phyloP scores from a whole-genome alignment of 1,284 basidiomycete genomes.

The Rhodofomes roseus region DNA sequence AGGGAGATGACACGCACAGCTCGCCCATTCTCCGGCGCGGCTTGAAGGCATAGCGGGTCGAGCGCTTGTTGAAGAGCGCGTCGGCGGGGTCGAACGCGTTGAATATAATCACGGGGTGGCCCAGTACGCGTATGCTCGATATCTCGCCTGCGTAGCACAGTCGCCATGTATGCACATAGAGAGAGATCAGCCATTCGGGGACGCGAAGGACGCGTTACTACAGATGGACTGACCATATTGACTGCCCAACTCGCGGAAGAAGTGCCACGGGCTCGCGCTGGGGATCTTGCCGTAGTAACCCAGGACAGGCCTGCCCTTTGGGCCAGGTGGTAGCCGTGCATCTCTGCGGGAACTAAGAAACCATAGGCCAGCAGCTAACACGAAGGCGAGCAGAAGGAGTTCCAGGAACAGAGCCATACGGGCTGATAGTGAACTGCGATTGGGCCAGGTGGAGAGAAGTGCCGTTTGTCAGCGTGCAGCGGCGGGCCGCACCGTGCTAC shows the following conservation, averaged over 20 bases:
- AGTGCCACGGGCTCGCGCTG: conserved; percentile 15
- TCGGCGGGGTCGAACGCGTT: conserved; percentile 24
- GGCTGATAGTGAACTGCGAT: background rate
- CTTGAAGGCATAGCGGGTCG: conserved; percentile 19
- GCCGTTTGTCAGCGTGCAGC: background rate
- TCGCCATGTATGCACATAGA: no score
- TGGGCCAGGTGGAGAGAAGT: background rate
- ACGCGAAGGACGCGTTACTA: background rate
- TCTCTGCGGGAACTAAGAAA: background rate
- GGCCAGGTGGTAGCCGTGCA: conserved; percentile 14
- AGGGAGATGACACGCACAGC: conserved; percentile 7
- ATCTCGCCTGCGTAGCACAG: conserved; percentile 13
- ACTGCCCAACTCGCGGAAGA: conserved; percentile 13
- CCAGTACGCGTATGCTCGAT: conserved; percentile 17
- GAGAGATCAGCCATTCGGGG: no score
- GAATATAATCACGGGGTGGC: conserved; percentile 20
- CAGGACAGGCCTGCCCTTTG: conserved; percentile 13
- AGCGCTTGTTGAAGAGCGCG: conserved; percentile 25
- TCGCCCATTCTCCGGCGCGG: conserved; percentile 18
- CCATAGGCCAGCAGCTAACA: background rate
- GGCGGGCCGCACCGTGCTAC: background rate
- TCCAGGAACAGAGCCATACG: background rate
- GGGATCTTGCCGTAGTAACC: conserved; percentile 17
- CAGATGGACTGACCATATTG: conserved; percentile 10
- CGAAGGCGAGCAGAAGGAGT: background rate